Evolutionary conservation across 148 eudicot species (phyloP).

Genomic region (Rhododendron henanense): DNA sequence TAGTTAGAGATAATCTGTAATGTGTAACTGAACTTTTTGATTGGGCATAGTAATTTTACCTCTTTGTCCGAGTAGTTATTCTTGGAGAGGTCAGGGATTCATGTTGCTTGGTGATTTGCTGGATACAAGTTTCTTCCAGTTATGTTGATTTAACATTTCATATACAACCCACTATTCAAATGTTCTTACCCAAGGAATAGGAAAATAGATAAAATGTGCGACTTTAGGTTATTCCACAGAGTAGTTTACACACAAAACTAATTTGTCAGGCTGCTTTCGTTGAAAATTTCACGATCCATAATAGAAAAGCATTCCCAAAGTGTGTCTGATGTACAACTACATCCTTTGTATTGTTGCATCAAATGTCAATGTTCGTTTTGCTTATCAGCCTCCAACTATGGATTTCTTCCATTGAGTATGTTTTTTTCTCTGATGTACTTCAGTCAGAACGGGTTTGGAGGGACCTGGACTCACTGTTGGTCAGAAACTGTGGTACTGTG

Average conservation of each 20-base stretch:
- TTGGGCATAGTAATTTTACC: too few species aligned
- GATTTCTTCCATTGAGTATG: neutral
- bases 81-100: neutral
- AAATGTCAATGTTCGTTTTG: neutral
- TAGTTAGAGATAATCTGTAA: too few species aligned
- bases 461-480: slow-evolving; percentile 90
- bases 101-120: neutral
- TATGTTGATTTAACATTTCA: neutral
- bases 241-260: neutral
- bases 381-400: slow-evolving; percentile 4
- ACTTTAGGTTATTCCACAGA: neutral
- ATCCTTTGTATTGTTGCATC: neutral
- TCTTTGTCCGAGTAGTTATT: neutral
- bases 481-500: slow-evolving; percentile 90
- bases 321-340: neutral
- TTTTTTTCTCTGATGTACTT: slow-evolving; percentile 19
- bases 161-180: neutral
- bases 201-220: neutral
- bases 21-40: too few species aligned
- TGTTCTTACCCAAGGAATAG: neutral
- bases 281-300: neutral
- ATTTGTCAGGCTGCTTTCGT: neutral
- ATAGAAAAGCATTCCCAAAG: neutral
- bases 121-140: neutral
- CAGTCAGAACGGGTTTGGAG: slow-evolving; percentile 89